These are phyloP conservation scores for Adansonia grandidieri DNA, from an alignment of 441 rosid species.

Conservation along the genomic window DNA sequence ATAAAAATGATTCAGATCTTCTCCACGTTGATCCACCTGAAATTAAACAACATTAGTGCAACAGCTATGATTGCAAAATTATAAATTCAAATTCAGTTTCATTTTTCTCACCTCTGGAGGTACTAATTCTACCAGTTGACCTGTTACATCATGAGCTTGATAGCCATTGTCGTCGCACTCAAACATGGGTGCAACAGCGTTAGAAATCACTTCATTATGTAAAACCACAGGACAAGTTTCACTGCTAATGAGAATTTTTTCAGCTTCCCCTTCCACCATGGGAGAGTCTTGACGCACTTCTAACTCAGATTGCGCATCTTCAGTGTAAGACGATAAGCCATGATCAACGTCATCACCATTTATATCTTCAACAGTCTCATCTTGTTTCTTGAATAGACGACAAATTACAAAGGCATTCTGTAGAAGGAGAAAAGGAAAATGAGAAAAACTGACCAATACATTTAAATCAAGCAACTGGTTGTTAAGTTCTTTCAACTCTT, in stretches of 20 bases:
- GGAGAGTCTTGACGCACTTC: slow-evolving; percentile 47
- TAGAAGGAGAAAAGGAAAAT: slow-evolving; percentile 19
- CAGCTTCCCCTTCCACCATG: slow-evolving; percentile 23
- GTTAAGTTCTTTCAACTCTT: too few relatives aligned
- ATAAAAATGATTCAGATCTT: slow-evolving; percentile 34
- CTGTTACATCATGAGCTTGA: slow-evolving; percentile 21
- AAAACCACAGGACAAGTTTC: slow-evolving; percentile 29
- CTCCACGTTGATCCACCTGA: slow-evolving; percentile 41
- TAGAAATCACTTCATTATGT: slow-evolving; percentile 11
- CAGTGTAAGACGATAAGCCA: slow-evolving; percentile 46
- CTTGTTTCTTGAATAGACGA: slow-evolving; percentile 76
- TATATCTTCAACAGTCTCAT: slow-evolving; percentile 38
- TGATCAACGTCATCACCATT: slow-evolving; percentile 50
- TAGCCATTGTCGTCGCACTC: slow-evolving; percentile 24
- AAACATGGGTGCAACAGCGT: slow-evolving; percentile 13
- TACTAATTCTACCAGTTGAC: slow-evolving; percentile 31
- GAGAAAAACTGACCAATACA: background rate
- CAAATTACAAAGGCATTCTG: slow-evolving; percentile 77
- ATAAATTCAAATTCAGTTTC: slow-evolving; percentile 12
- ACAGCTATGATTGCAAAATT: slow-evolving; percentile 4
- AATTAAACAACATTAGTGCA: slow-evolving; percentile 15
- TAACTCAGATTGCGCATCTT: slow-evolving; percentile 46
- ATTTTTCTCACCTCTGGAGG: slow-evolving; percentile 45
- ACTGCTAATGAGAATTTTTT: slow-evolving; percentile 15
- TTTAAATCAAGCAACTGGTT: background rate